Conservation (phyloP, 371 early-diverging fungal species). For the Mucor irregularis region DNA sequence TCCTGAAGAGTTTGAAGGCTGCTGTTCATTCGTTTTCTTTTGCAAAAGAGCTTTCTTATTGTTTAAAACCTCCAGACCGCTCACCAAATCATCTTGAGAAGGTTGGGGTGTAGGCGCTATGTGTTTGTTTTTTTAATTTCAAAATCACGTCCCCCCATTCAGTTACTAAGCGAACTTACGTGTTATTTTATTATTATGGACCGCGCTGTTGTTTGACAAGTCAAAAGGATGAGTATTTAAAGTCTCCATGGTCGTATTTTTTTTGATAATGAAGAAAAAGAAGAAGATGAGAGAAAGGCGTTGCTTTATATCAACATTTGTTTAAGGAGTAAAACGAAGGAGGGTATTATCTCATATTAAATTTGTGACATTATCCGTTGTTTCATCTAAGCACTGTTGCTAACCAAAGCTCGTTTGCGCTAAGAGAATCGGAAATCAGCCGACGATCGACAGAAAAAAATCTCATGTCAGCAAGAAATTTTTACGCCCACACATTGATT, state of each 20-base stretch:
- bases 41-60: background rate
- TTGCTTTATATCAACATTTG: background rate
- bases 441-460: too few species aligned
- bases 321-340: background rate
- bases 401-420: too few species aligned
- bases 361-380: too few species aligned
- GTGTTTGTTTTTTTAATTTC: too few species aligned
- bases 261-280: background rate
- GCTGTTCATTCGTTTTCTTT: too few species aligned
- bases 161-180: too few species aligned
- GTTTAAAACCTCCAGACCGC: background rate
- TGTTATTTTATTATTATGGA: background rate
- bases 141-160: too few species aligned
- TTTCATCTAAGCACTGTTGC: too few species aligned
- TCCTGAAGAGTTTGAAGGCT: background rate
- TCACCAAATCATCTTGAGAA: conserved; percentile 13
- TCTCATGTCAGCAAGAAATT: too few species aligned
- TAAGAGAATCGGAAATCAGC: too few species aligned
- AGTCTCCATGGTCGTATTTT: background rate
- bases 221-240: background rate
- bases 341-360: too few species aligned
- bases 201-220: background rate
- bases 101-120: conserved; percentile 15
- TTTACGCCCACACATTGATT: too few species aligned
- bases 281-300: background rate